Evolutionary conservation across 495 filamentous ascomycete genomes (phyloP).

Genomic region (Aspergillus hancockii): DNA sequence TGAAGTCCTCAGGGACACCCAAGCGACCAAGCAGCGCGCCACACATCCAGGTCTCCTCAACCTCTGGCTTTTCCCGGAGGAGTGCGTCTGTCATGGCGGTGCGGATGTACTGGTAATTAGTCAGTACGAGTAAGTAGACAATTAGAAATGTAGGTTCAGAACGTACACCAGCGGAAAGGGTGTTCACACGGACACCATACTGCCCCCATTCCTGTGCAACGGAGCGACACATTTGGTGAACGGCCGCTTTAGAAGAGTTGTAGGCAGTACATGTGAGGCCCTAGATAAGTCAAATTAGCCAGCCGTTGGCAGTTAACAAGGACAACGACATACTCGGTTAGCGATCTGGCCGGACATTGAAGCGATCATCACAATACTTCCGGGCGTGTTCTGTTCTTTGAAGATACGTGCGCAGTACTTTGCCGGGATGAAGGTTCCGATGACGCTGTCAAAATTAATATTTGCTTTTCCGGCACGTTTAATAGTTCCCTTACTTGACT

Average conservation of each 20-base stretch:
- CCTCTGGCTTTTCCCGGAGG: conserved; percentile 60
- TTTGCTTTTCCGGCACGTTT: background rate
- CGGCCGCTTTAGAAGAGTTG: conserved; percentile 68
- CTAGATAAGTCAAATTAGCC: conserved; percentile 26
- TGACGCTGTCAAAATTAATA: conserved; percentile 43
- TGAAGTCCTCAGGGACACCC: conserved; percentile 41
- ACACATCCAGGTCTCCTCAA: conserved; percentile 39
- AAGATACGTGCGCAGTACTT: conserved; percentile 71
- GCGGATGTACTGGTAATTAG: conserved; percentile 34
- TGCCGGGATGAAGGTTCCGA: conserved; percentile 70
- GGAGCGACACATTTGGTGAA: conserved; percentile 64
- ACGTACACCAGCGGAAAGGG: conserved; percentile 45
- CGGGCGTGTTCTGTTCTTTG: conserved; percentile 49
- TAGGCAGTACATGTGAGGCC: conserved; percentile 64
- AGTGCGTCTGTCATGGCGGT: conserved; percentile 41
- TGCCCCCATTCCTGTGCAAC: conserved; percentile 66
- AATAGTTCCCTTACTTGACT: conserved; percentile 50
- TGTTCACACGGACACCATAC: conserved; percentile 39
- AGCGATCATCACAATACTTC: conserved; percentile 71
- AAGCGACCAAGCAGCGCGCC: conserved; percentile 41
- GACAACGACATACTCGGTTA: conserved; percentile 47
- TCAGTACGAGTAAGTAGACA: background rate
- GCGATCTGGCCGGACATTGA: conserved; percentile 80
- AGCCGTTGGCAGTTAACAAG: background rate
- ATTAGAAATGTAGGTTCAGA: too few species aligned